Evolutionary conservation across 495 filamentous ascomycete genomes (phyloP).

Genomic region (Hypoxylon cercidicola): DNA sequence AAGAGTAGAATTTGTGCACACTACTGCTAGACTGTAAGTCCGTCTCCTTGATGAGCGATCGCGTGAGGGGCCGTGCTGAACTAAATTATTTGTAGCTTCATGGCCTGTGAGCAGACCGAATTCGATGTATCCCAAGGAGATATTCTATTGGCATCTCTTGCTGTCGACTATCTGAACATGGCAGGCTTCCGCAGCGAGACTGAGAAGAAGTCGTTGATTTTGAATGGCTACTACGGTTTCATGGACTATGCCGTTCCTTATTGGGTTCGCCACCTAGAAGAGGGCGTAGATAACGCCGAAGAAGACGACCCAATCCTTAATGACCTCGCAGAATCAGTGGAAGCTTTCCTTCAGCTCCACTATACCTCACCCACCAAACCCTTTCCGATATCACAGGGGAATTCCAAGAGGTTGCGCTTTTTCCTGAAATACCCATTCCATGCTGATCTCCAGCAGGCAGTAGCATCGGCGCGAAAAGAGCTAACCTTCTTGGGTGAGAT

Average conservation of each 20-base stretch:
- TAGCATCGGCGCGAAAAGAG: conserved; percentile 2
- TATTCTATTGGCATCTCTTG: conserved; percentile 2
- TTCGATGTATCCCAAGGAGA: background rate
- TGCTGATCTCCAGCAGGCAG: background rate
- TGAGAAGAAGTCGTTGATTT: background rate
- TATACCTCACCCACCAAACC: background rate
- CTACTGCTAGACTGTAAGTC: conserved; percentile 43
- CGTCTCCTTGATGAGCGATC: background rate
- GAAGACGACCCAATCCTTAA: conserved; percentile 12
- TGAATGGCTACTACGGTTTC: conserved; percentile 45
- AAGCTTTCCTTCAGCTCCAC: conserved; percentile 23
- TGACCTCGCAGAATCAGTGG: conserved; percentile 35
- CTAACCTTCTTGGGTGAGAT: background rate
- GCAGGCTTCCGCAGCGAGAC: background rate
- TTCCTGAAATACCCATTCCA: background rate
- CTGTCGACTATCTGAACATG: conserved; percentile 7
- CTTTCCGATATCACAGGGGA: conserved; percentile 1
- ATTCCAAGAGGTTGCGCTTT: background rate
- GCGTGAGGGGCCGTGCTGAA: background rate
- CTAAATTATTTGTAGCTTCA: background rate
- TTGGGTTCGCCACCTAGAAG: conserved; percentile 48
- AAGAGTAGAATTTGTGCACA: conserved; percentile 44
- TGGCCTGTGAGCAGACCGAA: background rate
- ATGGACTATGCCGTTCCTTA: conserved; percentile 50
- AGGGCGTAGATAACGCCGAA: background rate